A percentile compares a stretch with the other conserved stretches of the same genome.
phyloP scores from a whole-genome alignment of 306 rosid species.

The Quercus robur region DNA sequence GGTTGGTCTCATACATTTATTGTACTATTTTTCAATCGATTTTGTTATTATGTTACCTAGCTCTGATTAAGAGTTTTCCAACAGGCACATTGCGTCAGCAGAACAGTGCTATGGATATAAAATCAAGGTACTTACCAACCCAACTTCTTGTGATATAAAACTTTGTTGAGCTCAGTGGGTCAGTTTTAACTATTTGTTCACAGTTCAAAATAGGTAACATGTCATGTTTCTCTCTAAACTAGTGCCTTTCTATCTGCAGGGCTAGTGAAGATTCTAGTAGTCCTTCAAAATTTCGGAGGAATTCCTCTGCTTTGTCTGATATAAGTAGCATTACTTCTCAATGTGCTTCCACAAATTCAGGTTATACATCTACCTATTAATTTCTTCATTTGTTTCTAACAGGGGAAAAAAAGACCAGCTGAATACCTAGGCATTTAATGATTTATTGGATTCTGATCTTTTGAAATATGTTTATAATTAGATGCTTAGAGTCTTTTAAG shows the following conservation, averaged over 20 bases:
- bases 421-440: background rate
- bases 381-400: background rate
- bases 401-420: background rate
- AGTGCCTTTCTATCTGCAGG: constrained; percentile 21
- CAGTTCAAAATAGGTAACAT: background rate
- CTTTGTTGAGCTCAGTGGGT: background rate
- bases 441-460: background rate
- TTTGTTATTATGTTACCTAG: background rate
- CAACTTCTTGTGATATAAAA: background rate
- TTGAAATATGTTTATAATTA: background rate
- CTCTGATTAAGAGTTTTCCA: constrained; percentile 17
- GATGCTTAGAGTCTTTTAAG: background rate
- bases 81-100: constrained; percentile 46
- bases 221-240: background rate
- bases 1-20: constrained; percentile 2
- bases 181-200: background rate
- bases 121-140: constrained; percentile 31
- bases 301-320: constrained; percentile 66
- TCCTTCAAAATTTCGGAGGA: constrained; percentile 47
- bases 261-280: constrained; percentile 28
- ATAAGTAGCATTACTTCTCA: constrained; percentile 55
- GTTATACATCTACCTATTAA: constrained; percentile 33
- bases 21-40: background rate
- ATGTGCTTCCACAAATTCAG: constrained; percentile 46
- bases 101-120: constrained; percentile 33